Base-by-base conservation (phyloP, 345 rosid genomes). In the Trapa incisa region DNA sequence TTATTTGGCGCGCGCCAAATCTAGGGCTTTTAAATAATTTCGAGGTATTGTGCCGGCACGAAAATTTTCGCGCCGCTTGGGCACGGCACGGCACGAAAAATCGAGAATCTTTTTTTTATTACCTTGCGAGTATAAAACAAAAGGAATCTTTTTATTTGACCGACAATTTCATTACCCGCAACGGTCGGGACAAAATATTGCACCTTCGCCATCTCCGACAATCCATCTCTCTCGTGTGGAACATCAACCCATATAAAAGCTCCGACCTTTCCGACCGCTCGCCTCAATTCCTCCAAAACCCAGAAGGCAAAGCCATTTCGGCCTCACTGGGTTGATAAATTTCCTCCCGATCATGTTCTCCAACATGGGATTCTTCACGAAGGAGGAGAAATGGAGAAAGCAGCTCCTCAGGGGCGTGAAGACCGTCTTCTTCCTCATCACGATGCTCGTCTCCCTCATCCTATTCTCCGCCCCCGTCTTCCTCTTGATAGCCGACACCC, bases 401-500 rank as follows among this genome's bases (percentile, higher is more conserved):
- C 29, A 22, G 29, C 68, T 82, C 50, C 71, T 78, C 71, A 81
- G 99, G 75, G 87, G 80, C 0, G 56, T 91, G 14, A 91, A 88
- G 77, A 88, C 95, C 37, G 36, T 94, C 47, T 90, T 86, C 67
- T 86, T 93, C 87, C 58, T 93, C 33, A 70, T 85, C 73, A 60
- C 90, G 65, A 79, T 93, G 91, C 70, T 86, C 69, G 50, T 94
- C 47, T 94, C 97, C 56, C 84, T 91, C 53, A 85, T 94, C 37
- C 47, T 93, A 0, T 84, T 90, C 74, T 94, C 96, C 64, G 96
- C 92, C 22, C 99, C 99, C 0, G 73, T 91, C 75, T 78, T 93
- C 65, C 80, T 94, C 67, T 91, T 71, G 32, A 66, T 91, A 67
- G 89, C 95, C 7, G 99, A 88, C 64, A 73, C 99, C 8, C 82